Evolutionary conservation across 208 protist genomes (phyloP), one percentile per base, ranked within the genome.

Genomic region (Eutreptiella sp.): DNA sequence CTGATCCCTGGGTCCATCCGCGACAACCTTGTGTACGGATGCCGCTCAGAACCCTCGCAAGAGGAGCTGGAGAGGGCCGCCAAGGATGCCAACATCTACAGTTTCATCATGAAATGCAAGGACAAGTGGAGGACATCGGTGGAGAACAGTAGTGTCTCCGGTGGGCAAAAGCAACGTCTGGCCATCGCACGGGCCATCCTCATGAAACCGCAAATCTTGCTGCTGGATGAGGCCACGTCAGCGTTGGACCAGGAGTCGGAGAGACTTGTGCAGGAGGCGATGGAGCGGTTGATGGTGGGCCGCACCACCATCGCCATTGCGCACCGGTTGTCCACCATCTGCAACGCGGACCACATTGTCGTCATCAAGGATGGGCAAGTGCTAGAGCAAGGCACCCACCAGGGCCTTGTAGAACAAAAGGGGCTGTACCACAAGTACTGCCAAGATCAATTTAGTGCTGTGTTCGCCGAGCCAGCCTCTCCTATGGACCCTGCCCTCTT

Each of bases 191-290:
- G 79, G 3, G 79, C 79, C 0, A 5, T 81, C 0, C 26, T 80
- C 29, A 53, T 55, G 43, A 54, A 76, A 34, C 68, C 75, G 14
- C 28, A 26, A 26, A 73, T 85, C 32, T 53, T 85, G 7, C 24
- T 86, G 9, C 32, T 83, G 3, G 75, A 81, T 55, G 75, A 81
- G 55, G 74, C 64, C 19, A 81, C 75, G 0, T 70, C 53, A 11
- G 75, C 76, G 11, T 63, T 88, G 0, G 84, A 90, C 65, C 54
- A 55, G 1, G 68, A 85, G 46, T 59, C 33, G n/a, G 82, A 87
- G 53, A 14, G 36, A n/a, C 21, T 83, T 2, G 79, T 90, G 14
- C 72, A 81, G 53, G 50, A 73, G 21, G 71, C 71, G 0, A 35
- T 73, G 19, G 67, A 73, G 31, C 38, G 39, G 19, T 33, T 66